Evolutionary conservation across 2,329 filamentous ascomycete genomes (phyloP), one percentile per base, ranked within the genome.

Genomic region (Stromatinia cepivora): DNA sequence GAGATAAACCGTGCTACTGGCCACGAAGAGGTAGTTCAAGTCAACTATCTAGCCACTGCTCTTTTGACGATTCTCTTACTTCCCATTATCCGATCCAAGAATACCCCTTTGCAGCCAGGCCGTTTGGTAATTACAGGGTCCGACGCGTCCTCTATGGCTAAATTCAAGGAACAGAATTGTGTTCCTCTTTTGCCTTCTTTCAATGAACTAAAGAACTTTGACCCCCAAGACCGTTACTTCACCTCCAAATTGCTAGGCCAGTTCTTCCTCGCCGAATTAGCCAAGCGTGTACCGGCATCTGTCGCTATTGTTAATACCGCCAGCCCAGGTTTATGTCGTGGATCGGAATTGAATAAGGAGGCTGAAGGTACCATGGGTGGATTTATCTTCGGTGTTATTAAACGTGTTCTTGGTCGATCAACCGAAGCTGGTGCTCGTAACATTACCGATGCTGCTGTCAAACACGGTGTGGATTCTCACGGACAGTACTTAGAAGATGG

Each of bases 11-110:
- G 75, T 34, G 65, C 68, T 10, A 81, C 77, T 0, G 77, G 81
- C 3, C 79, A 82, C 68, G 80, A 83, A 69, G 74, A 78, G 25
- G 77, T 75, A 22, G 71, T 83, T 28, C 81, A 83, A 68, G 74
- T 77, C 11, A 77, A 77, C 63, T 74, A 75, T 28, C 57, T 76
- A 34, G 69, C 72, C 1, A 76, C 74, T 3, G 70, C 73, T 42
- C 65, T 77, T 13, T 61, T 77, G 13, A 70, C 73, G 2, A 61
- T 75, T 25, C 57, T 76, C 3, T 64, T 77, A 10, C 66, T 75
- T 8, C 71, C 74, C 5, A 74, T 82, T n/a, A 71, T 80, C n/a
- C 71, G 67, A 52, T n/a, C 25, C 62, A 69, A 69, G 59, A 45
- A 20, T 34, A 42, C 22, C 11, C 22, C 39, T 20, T 13, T n/a